These are phyloP conservation scores for Pythium insidiosum DNA, from an alignment of 352 stramenopile genomes.

Conservation along the genomic window DNA sequence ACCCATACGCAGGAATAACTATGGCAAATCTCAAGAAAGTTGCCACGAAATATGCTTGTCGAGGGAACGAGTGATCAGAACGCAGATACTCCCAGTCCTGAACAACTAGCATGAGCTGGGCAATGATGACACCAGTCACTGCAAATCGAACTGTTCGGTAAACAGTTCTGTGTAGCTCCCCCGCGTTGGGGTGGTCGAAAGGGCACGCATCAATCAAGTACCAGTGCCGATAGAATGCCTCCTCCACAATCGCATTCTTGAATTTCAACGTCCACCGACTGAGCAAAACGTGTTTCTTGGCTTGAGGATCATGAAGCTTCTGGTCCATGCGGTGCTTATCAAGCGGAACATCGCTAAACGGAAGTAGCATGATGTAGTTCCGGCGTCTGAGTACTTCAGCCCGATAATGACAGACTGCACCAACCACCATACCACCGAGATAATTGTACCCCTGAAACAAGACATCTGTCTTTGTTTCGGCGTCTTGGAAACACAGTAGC, in stretches of 20 bases:
- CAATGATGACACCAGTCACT: constrained; percentile 22
- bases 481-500: constrained; percentile 14
- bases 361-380: constrained; percentile 31
- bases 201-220: constrained; percentile 34
- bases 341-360: constrained; percentile 21
- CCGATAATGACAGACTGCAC: constrained; percentile 28
- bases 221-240: constrained; percentile 33
- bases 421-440: constrained; percentile 25
- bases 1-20: constrained; percentile 23
- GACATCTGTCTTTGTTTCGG: constrained; percentile 22
- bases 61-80: constrained; percentile 7
- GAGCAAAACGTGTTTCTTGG: constrained; percentile 28
- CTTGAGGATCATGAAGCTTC: constrained; percentile 22
- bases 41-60: constrained; percentile 10
- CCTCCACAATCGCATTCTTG: constrained; percentile 24
- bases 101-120: constrained; percentile 27
- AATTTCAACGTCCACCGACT: constrained; percentile 26
- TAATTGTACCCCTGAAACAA: constrained; percentile 37
- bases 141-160: constrained; percentile 29
- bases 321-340: constrained; percentile 9
- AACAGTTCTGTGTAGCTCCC: constrained; percentile 24
- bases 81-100: constrained; percentile 39
- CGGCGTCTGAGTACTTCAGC: constrained; percentile 25
- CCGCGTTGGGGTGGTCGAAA: constrained; percentile 34
- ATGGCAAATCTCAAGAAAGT: constrained; percentile 24